phyloP scores from a whole-genome alignment of 2,329 filamentous ascomycete species.

The Lasiodiplodia hormozganensis region DNA sequence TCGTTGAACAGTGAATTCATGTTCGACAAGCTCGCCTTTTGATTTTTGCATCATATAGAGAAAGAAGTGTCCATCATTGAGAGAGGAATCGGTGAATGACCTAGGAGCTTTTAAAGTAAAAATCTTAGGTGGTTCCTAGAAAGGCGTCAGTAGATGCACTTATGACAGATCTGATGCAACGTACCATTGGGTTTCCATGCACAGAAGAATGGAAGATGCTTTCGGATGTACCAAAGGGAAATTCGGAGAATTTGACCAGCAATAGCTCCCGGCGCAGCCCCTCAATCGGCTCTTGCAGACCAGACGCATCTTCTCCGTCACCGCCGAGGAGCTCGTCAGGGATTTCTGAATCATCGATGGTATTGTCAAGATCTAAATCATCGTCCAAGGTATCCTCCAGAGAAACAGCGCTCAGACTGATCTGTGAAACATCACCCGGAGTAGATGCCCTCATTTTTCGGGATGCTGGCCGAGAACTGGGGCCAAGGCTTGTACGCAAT shows the following conservation, averaged over 20 bases:
- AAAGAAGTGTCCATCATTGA: constrained; percentile 43
- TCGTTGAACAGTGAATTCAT: constrained; percentile 46
- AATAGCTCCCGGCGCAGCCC: constrained; percentile 49
- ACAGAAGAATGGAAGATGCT: constrained; percentile 28
- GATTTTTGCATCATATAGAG: constrained; percentile 47
- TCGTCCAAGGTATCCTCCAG: constrained; percentile 48
- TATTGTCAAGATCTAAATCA: constrained; percentile 46
- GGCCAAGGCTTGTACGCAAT: constrained; percentile 65
- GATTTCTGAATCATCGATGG: constrained; percentile 48
- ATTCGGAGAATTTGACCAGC: constrained; percentile 45
- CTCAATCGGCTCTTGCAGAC: constrained; percentile 41
- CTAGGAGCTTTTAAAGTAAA: constrained; percentile 43
- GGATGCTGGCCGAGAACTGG: constrained; percentile 20
- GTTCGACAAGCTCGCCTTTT: constrained; percentile 42
- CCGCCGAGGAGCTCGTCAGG: constrained; percentile 46
- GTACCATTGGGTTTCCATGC: constrained; percentile 33
- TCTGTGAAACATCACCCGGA: constrained; percentile 54
- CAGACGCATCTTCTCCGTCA: constrained; percentile 38
- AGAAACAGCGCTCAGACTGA: constrained; percentile 46
- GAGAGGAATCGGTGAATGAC: constrained; percentile 44
- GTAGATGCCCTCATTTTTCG: constrained; percentile 62
- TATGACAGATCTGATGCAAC: not conserved
- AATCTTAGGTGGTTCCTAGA: constrained; percentile 36
- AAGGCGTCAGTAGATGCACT: not conserved
- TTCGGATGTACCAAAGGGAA: constrained; percentile 34